Percentiles rank a stretch among this genome's conserved stretches.
phyloP scores from a whole-genome alignment of 192 early-diverging fungal species.

The Endogone sp. region DNA sequence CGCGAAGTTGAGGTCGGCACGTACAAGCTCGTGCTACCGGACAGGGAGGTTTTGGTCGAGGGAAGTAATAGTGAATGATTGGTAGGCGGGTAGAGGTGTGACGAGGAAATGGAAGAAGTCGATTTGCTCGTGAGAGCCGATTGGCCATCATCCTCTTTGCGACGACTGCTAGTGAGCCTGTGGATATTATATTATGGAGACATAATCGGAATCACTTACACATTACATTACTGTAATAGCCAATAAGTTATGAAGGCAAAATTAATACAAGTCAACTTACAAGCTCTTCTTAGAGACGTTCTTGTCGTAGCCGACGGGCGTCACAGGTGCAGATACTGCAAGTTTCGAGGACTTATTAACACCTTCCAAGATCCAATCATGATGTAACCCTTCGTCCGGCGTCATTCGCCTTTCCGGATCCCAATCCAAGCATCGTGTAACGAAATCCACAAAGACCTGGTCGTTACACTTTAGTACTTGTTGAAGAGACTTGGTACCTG shows the following conservation, averaged over 20 bases:
- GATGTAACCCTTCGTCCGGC: slow-evolving; percentile 78
- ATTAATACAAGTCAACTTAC: background rate
- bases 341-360: background rate
- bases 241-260: too few species aligned
- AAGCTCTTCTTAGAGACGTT: background rate
- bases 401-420: slow-evolving; percentile 85
- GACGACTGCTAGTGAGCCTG: background rate
- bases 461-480: slow-evolving; percentile 77
- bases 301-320: background rate
- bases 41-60: background rate
- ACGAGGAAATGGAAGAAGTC: background rate
- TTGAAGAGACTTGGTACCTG: slow-evolving; percentile 75
- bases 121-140: background rate
- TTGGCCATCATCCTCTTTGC: background rate
- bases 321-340: background rate
- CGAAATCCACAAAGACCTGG: slow-evolving; percentile 82
- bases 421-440: slow-evolving; percentile 84
- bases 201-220: too few species aligned
- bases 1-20: background rate
- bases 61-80: background rate
- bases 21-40: background rate
- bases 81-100: too few species aligned
- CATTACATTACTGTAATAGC: too few species aligned
- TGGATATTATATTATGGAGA: too few species aligned
- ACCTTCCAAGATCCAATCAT: slow-evolving; percentile 75